A percentile compares a stretch with the other conserved stretches of the same genome.
These are phyloP conservation scores for Capsella bursapastoris DNA, from an alignment of 345 rosid species.

Conservation along the genomic window DNA sequence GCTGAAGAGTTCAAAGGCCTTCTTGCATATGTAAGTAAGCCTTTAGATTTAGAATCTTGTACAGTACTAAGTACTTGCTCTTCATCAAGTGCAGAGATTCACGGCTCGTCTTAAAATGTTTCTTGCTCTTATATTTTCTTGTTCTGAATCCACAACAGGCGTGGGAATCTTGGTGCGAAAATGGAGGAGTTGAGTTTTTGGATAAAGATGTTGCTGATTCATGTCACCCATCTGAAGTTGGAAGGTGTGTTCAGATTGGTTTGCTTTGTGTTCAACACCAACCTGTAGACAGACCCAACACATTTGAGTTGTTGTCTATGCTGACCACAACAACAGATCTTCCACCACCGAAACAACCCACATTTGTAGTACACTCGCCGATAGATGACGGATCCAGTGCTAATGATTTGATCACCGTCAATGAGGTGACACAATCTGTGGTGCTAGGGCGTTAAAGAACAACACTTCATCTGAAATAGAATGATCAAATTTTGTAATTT, in stretches of 20 bases:
- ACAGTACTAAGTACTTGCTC: no score
- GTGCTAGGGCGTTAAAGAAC: not conserved
- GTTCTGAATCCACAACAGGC: conserved; percentile 4
- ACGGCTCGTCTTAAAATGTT: not conserved
- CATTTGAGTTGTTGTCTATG: conserved; percentile 23
- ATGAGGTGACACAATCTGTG: no score
- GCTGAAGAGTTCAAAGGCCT: conserved; percentile 22
- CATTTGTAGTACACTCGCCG: no score
- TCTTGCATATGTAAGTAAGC: conserved; percentile 30
- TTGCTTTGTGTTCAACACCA: conserved; percentile 29
- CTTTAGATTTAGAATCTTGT: not conserved
- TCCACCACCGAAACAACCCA: conserved; percentile 24
- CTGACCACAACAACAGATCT: conserved; percentile 24
- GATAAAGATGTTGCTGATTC: conserved; percentile 21
- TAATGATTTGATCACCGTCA: no score
- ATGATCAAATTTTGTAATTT: no score
- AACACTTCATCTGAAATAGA: no score
- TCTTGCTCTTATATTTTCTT: not conserved
- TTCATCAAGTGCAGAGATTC: not conserved
- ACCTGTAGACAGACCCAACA: conserved; percentile 27
- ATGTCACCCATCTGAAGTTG: not conserved
- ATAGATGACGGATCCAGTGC: not conserved
- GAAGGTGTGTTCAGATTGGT: conserved; percentile 33
- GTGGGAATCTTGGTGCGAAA: conserved; percentile 33
- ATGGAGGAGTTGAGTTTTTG: conserved; percentile 11